These are phyloP conservation scores for Mortierella antarctica DNA, from an alignment of 192 early-diverging fungal genomes.

Conservation along the genomic window DNA sequence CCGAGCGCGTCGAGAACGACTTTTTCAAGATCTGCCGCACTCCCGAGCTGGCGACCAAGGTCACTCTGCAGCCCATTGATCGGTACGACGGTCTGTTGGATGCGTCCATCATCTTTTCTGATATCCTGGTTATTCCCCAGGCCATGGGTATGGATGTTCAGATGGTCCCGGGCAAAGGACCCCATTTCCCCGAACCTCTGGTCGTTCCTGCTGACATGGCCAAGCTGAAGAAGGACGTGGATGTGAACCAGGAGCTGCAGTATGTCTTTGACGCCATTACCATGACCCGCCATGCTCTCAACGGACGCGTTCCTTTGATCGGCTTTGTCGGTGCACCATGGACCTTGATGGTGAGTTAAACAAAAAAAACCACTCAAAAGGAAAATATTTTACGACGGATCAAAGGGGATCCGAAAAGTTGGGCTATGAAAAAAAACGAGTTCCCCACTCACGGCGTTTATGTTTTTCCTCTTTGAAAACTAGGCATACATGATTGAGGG, in stretches of 20 bases:
- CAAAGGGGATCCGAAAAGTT: too few species aligned
- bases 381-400: background rate
- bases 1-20: slow-evolving; percentile 83
- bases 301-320: slow-evolving; percentile 90
- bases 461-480: background rate
- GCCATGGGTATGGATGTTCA: slow-evolving; percentile 94
- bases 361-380: background rate
- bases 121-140: slow-evolving; percentile 98
- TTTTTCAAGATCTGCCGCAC: slow-evolving; percentile 97
- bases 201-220: slow-evolving; percentile 74
- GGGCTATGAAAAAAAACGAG: too few species aligned
- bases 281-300: slow-evolving; percentile 85
- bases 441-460: background rate
- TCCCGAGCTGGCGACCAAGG: slow-evolving; percentile 89
- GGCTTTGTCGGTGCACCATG: slow-evolving; percentile 98
- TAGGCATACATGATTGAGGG: slow-evolving; percentile 98
- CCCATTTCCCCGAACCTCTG: slow-evolving; percentile 89
- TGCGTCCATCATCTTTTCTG: slow-evolving; percentile 98
- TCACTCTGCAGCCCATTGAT: slow-evolving; percentile 98
- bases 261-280: slow-evolving; percentile 97
- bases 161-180: slow-evolving; percentile 93
- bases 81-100: slow-evolving; percentile 91
- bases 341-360: slow-evolving; percentile 82
- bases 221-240: slow-evolving; percentile 69
- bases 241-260: slow-evolving; percentile 80